phyloP scores from a whole-genome alignment of 2,329 filamentous ascomycete genomes.

The Thielaviopsis punctulata region DNA sequence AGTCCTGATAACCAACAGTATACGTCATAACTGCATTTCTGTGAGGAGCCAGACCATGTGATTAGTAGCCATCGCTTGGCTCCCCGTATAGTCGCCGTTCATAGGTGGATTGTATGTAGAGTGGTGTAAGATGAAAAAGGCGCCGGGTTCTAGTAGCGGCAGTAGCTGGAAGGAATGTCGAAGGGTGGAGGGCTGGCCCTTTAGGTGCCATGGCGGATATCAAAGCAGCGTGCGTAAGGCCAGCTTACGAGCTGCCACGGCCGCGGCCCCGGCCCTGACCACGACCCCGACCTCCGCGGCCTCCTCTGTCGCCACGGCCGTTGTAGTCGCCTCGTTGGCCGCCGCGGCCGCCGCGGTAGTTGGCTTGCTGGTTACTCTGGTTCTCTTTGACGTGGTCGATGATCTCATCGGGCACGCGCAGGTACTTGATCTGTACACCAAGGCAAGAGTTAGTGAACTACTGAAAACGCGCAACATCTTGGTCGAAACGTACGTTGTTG shows the following conservation, averaged over 20 bases:
- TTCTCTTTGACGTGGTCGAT: constrained; percentile 88
- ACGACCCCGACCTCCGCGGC: constrained; percentile 32
- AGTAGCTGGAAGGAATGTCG: not conserved
- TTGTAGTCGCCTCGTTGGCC: constrained; percentile 42
- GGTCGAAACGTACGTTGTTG: constrained; percentile 71
- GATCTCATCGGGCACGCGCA: constrained; percentile 90
- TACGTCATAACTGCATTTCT: not conserved
- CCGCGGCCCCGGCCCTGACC: constrained; percentile 23
- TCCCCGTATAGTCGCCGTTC: not conserved
- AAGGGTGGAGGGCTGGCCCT: too few species aligned
- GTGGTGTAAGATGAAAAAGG: not conserved
- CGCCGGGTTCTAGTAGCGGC: not conserved
- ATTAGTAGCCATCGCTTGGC: not conserved
- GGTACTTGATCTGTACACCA: constrained; percentile 76
- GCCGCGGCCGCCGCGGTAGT: constrained; percentile 48
- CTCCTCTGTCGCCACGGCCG: constrained; percentile 37
- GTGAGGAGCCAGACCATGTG: not conserved
- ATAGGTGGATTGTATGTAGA: not conserved
- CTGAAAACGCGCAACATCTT: too few species aligned
- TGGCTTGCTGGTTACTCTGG: constrained; percentile 52
- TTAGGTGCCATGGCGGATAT: not conserved
- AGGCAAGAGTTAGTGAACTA: too few species aligned
- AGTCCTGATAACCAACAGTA: not conserved
- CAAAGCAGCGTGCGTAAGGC: not conserved
- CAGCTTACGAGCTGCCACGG: constrained; percentile 15